A percentile compares a stretch with the other conserved stretches of the same genome.
Conservation (phyloP, 352 stramenopile genomes). For the Globisporangium lucens region DNA sequence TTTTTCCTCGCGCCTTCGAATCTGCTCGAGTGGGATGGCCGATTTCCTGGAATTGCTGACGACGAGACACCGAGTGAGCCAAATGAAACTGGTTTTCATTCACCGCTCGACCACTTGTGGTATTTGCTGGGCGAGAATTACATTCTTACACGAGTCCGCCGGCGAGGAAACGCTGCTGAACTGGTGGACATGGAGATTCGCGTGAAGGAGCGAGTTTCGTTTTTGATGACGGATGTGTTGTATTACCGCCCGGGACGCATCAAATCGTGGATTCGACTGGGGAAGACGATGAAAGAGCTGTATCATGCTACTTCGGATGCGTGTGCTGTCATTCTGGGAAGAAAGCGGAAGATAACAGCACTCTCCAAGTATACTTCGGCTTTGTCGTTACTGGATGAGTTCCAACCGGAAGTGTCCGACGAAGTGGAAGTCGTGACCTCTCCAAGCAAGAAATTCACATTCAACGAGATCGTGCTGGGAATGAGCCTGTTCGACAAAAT, state of each 20-base stretch:
- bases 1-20: constrained; percentile 38
- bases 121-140: constrained; percentile 74
- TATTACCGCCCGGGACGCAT: constrained; percentile 57
- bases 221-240: constrained; percentile 58
- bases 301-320: constrained; percentile 66
- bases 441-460: constrained; percentile 17
- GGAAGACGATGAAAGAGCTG: constrained; percentile 65
- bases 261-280: constrained; percentile 64
- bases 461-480: constrained; percentile 36
- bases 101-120: constrained; percentile 54
- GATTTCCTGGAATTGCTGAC: constrained; percentile 4
- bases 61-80: neutral
- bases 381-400: neutral
- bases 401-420: neutral
- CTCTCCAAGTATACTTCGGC: constrained; percentile 32
- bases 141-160: constrained; percentile 55
- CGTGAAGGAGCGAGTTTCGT: constrained; percentile 53
- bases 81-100: neutral
- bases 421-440: neutral
- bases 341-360: constrained; percentile 36
- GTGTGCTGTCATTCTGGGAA: constrained; percentile 46
- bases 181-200: constrained; percentile 58
- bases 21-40: constrained; percentile 29
- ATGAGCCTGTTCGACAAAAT: constrained; percentile 55
- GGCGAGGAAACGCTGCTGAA: constrained; percentile 53